A percentile compares a stretch with the other conserved stretches of the same genome.
phyloP scores from a whole-genome alignment of 2,329 filamentous ascomycete genomes.

The Fusarium lyarnte region DNA sequence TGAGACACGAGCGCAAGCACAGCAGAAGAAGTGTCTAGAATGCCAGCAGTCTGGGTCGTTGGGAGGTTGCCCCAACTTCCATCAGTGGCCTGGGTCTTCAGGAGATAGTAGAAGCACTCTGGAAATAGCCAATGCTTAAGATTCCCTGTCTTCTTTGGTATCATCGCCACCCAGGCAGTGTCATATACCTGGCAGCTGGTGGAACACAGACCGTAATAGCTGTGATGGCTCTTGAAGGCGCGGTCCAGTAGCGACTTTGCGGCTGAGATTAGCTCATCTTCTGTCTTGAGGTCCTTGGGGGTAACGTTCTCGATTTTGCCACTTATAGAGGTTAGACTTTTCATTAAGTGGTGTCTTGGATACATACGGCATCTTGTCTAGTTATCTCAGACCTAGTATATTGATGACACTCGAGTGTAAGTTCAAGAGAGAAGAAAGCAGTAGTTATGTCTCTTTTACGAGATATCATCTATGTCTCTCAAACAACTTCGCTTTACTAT shows the following conservation, averaged over 20 bases:
- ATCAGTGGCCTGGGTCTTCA: neutral
- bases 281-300: accelerated
- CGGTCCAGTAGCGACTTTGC: neutral
- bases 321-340: accelerated
- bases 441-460: accelerated
- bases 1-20: neutral
- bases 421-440: accelerated
- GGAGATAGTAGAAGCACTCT: neutral
- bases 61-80: neutral
- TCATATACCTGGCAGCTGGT: neutral
- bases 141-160: neutral
- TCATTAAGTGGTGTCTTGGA: accelerated
- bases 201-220: neutral
- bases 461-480: accelerated
- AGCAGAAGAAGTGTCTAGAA: neutral
- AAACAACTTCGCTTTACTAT: accelerated
- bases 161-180: slow-evolving; percentile 6
- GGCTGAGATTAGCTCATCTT: neutral
- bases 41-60: neutral
- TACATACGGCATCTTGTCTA: neutral
- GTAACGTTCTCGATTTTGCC: accelerated
- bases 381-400: accelerated
- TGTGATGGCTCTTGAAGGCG: neutral
- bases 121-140: neutral
- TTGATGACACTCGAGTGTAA: neutral